phyloP scores from a whole-genome alignment of 2,329 filamentous ascomycete genomes.

The Phialocephala sp. region DNA sequence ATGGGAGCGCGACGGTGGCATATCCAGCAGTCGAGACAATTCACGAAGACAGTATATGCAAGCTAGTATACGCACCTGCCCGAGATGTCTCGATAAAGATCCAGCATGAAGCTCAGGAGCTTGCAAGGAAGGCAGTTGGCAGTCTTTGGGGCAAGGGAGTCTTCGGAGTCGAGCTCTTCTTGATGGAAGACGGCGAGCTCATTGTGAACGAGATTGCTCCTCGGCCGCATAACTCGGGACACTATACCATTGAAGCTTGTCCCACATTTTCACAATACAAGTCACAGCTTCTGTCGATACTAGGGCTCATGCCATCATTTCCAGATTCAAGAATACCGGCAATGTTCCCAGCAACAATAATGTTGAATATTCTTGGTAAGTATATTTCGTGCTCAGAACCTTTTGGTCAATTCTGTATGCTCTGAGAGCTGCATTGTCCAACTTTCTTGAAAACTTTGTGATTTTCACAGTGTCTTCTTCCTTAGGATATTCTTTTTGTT shows the following conservation, averaged over 20 bases:
- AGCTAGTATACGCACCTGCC: conserved; percentile 86
- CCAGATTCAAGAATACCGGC: conserved; percentile 45
- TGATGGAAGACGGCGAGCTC: conserved; percentile 72
- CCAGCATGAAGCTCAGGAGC: conserved; percentile 69
- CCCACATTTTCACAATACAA: conserved; percentile 88
- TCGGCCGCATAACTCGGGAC: conserved; percentile 64
- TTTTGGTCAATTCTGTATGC: neutral
- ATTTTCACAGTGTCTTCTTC: neutral
- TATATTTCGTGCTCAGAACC: neutral
- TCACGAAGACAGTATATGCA: conserved; percentile 95
- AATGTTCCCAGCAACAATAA: conserved; percentile 58
- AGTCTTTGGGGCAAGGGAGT: conserved; percentile 88
- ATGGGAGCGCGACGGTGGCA: conserved; percentile 62
- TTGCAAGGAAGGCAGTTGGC: conserved; percentile 80
- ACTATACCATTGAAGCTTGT: conserved; percentile 93
- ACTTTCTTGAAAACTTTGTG: neutral
- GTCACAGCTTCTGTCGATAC: conserved; percentile 78
- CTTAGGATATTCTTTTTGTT: neutral
- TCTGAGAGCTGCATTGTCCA: neutral
- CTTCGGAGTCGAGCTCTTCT: conserved; percentile 96
- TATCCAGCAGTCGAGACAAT: conserved; percentile 94
- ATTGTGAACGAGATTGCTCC: conserved; percentile 66
- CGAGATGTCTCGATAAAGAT: conserved; percentile 68
- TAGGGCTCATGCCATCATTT: conserved; percentile 55
- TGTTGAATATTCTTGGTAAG: conserved; percentile 73